Conservation (phyloP, 2,329 filamentous ascomycete species). For the Didymosphaeria variabile region DNA sequence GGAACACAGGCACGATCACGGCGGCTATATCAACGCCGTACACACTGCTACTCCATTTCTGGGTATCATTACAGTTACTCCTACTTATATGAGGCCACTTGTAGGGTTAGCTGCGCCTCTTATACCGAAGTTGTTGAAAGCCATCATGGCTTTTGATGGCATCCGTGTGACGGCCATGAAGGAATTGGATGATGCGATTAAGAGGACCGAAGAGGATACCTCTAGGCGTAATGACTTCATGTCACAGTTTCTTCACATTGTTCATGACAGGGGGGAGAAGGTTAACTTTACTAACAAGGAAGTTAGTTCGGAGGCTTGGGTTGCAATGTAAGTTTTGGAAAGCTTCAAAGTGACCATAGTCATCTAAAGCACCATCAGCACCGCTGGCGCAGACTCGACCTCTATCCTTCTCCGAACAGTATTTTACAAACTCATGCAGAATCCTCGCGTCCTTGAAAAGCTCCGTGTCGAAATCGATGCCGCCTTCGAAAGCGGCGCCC, state of each 20-base stretch:
- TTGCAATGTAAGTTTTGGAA: constrained; percentile 35
- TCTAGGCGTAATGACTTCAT: constrained; percentile 38
- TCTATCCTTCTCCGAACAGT: constrained; percentile 44
- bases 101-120: constrained; percentile 16
- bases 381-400: constrained; percentile 49
- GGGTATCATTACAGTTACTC: constrained; percentile 19
- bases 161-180: constrained; percentile 21
- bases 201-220: constrained; percentile 13
- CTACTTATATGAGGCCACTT: constrained; percentile 20
- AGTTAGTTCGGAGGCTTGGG: constrained; percentile 31
- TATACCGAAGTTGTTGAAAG: constrained; percentile 30
- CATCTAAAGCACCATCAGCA: constrained; percentile 16
- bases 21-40: constrained; percentile 32
- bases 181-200: constrained; percentile 18
- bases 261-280: constrained; percentile 39
- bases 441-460: constrained; percentile 28
- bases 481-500: constrained; percentile 16
- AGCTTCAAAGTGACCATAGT: neutral
- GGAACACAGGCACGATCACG: constrained; percentile 25
- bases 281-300: constrained; percentile 37
- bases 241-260: constrained; percentile 40
- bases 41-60: constrained; percentile 42
- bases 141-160: constrained; percentile 24
- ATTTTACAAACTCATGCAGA: constrained; percentile 51
- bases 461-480: constrained; percentile 29